Conservation (phyloP, 2,329 filamentous ascomycete genomes). For the Moelleriella libera region DNA sequence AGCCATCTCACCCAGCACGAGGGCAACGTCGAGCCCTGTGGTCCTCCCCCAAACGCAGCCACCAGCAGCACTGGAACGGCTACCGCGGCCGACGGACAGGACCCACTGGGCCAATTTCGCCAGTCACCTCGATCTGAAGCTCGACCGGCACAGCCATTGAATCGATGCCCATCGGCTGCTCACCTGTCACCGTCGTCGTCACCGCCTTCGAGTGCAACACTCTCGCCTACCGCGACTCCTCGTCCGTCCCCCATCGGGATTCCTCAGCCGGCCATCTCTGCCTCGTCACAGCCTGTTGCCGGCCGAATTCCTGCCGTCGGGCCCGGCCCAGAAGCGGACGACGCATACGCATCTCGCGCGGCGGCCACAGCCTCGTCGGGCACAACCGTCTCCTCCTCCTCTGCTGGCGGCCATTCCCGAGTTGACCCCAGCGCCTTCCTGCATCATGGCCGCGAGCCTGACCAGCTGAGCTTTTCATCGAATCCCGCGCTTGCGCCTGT, state of each 20-base stretch:
- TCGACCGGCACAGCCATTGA: conserved; percentile 4
- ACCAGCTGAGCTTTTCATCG: conserved; percentile 13
- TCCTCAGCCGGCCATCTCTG: background rate
- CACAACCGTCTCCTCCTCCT: conserved; percentile 6
- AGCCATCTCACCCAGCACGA: no score
- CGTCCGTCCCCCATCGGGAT: background rate
- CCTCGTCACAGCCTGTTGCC: background rate
- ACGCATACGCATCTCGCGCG: background rate
- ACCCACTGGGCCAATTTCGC: conserved; percentile 1
- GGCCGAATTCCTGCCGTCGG: background rate
- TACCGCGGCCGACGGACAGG: background rate
- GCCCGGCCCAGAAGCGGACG: background rate
- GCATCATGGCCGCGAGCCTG: conserved; percentile 12
- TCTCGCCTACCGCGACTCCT: background rate
- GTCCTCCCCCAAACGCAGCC: background rate
- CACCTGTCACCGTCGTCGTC: background rate
- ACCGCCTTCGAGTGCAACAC: background rate
- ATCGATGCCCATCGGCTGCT: background rate
- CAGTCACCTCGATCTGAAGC: conserved; percentile 4
- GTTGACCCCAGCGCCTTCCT: background rate
- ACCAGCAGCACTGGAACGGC: background rate
- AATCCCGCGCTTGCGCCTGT: conserved; percentile 12
- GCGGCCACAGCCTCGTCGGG: conserved; percentile 1
- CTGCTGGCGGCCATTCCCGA: conserved; percentile 8
- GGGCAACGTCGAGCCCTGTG: background rate